phyloP scores from a whole-genome alignment of 768 basidiomycete species.

The Agaricus subrufescens region DNA sequence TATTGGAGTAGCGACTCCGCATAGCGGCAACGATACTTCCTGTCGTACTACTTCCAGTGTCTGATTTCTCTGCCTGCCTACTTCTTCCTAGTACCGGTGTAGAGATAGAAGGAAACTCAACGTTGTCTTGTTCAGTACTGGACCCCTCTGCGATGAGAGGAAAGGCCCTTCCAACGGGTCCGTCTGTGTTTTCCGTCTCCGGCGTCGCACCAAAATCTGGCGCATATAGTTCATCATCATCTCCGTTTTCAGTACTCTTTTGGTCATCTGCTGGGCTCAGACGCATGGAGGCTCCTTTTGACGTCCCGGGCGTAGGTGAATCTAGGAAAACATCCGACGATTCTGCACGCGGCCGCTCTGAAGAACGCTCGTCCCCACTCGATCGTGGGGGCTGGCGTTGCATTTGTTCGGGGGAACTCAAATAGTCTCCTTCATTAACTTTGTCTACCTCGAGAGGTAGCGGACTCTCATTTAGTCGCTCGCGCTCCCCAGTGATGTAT shows the following conservation, averaged over 20 bases:
- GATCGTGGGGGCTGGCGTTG: not conserved
- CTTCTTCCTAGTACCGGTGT: conserved; percentile 24
- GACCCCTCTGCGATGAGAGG: not conserved
- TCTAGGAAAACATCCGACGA: not conserved
- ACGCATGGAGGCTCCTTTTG: not conserved
- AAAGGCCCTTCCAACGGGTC: not conserved
- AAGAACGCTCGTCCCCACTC: not conserved
- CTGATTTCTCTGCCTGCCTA: conserved; percentile 40
- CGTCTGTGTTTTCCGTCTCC: not conserved
- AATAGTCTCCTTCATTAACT: not conserved
- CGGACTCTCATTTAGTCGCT: conserved; percentile 15
- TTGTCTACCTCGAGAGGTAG: not conserved
- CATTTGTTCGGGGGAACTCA: not conserved
- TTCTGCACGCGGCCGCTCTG: not conserved
- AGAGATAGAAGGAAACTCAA: conserved; percentile 19
- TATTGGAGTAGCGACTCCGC: conserved; percentile 55
- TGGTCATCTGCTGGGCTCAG: not conserved
- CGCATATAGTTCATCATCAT: not conserved
- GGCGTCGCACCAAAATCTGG: not conserved
- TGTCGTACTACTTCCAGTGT: conserved; percentile 43
- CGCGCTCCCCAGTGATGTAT: conserved; percentile 14
- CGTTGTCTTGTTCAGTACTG: conserved; percentile 6
- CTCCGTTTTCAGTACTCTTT: not conserved
- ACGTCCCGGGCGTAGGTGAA: not conserved
- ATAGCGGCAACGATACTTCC: conserved; percentile 67